phyloP scores from a whole-genome alignment of 805 yeast genomes.

The Sugiyamaella mastotermitis region DNA sequence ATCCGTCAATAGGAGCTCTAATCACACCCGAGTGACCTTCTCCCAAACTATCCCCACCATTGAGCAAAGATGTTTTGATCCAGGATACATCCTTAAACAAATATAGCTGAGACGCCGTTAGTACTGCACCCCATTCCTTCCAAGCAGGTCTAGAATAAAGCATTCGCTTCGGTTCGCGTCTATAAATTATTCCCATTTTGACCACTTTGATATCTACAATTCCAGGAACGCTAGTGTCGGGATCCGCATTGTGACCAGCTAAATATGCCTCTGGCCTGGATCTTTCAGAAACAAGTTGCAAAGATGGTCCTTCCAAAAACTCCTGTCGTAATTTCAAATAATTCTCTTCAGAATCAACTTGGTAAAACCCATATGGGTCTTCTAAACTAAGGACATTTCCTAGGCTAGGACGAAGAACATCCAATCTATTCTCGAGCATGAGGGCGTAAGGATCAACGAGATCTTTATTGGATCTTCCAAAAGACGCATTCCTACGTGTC shows the following conservation, averaged over 20 bases:
- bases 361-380: conserved; percentile 26
- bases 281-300: conserved; percentile 33
- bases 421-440: conserved; percentile 31
- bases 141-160: conserved; percentile 27
- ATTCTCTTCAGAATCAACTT: conserved; percentile 20
- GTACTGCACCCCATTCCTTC: conserved; percentile 38
- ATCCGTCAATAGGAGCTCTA: conserved; percentile 32
- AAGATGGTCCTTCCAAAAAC: conserved; percentile 27
- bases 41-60: not conserved
- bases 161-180: conserved; percentile 31
- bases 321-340: conserved; percentile 23
- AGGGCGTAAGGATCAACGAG: conserved; percentile 33
- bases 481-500: conserved; percentile 25
- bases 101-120: conserved; percentile 37
- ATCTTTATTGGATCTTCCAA: conserved; percentile 22
- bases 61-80: conserved; percentile 22
- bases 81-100: conserved; percentile 35
- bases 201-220: conserved; percentile 33
- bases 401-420: conserved; percentile 30
- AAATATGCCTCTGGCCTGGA: conserved; percentile 33
- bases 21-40: conserved; percentile 16
- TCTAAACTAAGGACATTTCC: conserved; percentile 20
- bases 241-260: conserved; percentile 19
- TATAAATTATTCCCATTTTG: conserved; percentile 33
- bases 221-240: conserved; percentile 28